Percentiles rank a stretch among this genome's conserved stretches.
Evolutionary conservation across 495 filamentous ascomycete species (phyloP).

Genomic region (Penicillium arizonense): DNA sequence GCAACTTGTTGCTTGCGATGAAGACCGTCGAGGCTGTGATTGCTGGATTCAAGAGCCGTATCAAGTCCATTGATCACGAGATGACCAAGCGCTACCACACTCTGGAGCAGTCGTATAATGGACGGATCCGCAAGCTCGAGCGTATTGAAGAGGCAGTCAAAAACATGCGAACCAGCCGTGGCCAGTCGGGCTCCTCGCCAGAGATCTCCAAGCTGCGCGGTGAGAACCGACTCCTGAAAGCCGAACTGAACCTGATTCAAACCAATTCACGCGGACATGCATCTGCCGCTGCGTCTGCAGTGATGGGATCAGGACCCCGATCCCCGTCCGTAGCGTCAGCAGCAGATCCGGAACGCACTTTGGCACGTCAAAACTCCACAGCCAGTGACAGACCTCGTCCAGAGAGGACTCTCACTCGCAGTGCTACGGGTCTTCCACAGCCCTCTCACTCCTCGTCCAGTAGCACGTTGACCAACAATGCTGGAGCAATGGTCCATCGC

Average conservation of each 20-base stretch:
- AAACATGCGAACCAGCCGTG: conserved; percentile 40
- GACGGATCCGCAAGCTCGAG: conserved; percentile 82
- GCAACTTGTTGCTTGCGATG: conserved; percentile 81
- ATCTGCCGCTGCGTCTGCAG: conserved; percentile 20
- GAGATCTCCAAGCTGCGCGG: conserved; percentile 72
- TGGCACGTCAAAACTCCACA: conserved; percentile 51
- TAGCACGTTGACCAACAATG: conserved; percentile 31
- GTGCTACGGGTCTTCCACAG: conserved; percentile 37
- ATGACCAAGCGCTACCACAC: conserved; percentile 87
- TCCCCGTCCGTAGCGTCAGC: conserved; percentile 26
- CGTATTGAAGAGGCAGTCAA: conserved; percentile 73
- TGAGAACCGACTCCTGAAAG: conserved; percentile 78
- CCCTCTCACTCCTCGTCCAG: conserved; percentile 32
- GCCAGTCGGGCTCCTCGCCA: conserved; percentile 46
- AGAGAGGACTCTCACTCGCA: conserved; percentile 28
- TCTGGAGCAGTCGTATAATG: conserved; percentile 76
- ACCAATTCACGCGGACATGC: conserved; percentile 40
- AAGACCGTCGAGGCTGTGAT: conserved; percentile 85
- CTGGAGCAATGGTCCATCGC: conserved; percentile 32
- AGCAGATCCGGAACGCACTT: conserved; percentile 33
- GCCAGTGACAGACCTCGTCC: conserved; percentile 24
- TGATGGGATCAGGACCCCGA: conserved; percentile 24
- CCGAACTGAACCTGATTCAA: conserved; percentile 75
- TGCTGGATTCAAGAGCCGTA: conserved; percentile 73
- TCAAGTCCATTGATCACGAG: conserved; percentile 81